A percentile compares a stretch with the other conserved stretches of the same genome.
phyloP scores from a whole-genome alignment of 257 asterid genomes.

The Buddleja alternifolia region DNA sequence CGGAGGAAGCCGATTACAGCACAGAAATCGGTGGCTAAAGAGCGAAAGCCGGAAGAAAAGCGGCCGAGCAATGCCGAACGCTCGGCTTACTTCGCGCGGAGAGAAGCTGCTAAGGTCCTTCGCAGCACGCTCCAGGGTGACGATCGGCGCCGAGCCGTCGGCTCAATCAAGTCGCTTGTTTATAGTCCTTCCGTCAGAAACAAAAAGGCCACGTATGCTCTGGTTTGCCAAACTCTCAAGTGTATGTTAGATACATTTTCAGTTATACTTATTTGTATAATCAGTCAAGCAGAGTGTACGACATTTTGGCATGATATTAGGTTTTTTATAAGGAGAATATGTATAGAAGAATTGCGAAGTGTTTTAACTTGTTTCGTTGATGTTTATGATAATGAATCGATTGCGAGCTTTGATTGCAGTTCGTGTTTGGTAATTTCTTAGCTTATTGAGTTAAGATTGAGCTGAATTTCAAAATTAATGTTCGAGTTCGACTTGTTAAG shows the following conservation, averaged over 20 bases:
- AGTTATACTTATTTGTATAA: constrained; percentile 3
- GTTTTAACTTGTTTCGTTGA: background rate
- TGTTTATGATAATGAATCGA: background rate
- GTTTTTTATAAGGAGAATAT: no score
- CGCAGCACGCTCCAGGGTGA: constrained; percentile 86
- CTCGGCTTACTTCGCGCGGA: constrained; percentile 84
- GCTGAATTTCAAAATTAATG: background rate
- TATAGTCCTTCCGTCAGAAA: constrained; percentile 82
- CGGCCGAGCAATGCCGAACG: constrained; percentile 64
- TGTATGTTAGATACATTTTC: constrained; percentile 47
- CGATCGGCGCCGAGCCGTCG: constrained; percentile 83
- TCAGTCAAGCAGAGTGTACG: background rate
- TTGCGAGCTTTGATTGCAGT: background rate
- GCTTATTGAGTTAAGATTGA: constrained; percentile 15
- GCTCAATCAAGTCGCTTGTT: constrained; percentile 84
- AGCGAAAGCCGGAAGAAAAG: constrained; percentile 42
- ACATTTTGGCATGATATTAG: background rate
- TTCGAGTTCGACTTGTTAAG: background rate
- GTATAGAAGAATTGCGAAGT: constrained; percentile 1
- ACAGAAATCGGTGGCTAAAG: constrained; percentile 29
- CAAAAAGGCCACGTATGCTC: constrained; percentile 81
- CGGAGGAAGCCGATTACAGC: constrained; percentile 44
- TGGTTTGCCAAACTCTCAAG: constrained; percentile 92
- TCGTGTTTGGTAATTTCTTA: background rate
- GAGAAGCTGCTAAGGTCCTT: constrained; percentile 94